Base-by-base conservation (phyloP, 768 basidiomycete genomes). In the Leucocoprinus leucothites region DNA sequence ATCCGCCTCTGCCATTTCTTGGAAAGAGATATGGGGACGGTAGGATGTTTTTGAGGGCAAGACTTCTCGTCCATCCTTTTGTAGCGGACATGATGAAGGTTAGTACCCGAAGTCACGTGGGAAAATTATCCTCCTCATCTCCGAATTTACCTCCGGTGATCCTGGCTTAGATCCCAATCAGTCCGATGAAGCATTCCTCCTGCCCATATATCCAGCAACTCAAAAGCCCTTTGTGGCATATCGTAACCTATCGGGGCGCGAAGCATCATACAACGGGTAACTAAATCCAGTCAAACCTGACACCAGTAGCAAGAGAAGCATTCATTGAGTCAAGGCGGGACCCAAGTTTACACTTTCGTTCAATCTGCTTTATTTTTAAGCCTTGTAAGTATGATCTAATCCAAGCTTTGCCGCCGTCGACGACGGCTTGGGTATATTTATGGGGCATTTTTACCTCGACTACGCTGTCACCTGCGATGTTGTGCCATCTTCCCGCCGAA, bases 401-500 rank as follows among this genome's bases (percentile, higher is more conserved):
- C 21, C 18, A 53, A 16, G 18, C 11, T 44, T 21, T 24, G 25
- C 18, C 36, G 21, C 48, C 35, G 36, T 36, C 24, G 36, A 42
- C 14, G 26, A 25, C 41, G 2, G 4, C 11, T 47, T 16, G 16
- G 40, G 34, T 47, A 53, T 53, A 19, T 44, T 53, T 19, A 24
- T 26, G 3, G 22, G 26, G 36, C 6, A 22, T 22, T 28, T 34
- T 19, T 43, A 48, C 9, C n/a, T 14, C 1, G 41, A 46, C 25
- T 52, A 26, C 22, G 58, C 58, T 21, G 50, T 18, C 24, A 65
- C 51, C 31, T 64, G 59, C 52, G 61, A 58, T 13, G 48, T 52
- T 14, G 44, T 58, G 5, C 84, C 85, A 65, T 84, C 80, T 38
- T 71, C 68, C 68, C 70, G 78, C 64, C 80, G 81, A 25, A 87